Base-by-base conservation (phyloP, 2,329 filamentous ascomycete genomes). In the Aurifilum marmelostoma region DNA sequence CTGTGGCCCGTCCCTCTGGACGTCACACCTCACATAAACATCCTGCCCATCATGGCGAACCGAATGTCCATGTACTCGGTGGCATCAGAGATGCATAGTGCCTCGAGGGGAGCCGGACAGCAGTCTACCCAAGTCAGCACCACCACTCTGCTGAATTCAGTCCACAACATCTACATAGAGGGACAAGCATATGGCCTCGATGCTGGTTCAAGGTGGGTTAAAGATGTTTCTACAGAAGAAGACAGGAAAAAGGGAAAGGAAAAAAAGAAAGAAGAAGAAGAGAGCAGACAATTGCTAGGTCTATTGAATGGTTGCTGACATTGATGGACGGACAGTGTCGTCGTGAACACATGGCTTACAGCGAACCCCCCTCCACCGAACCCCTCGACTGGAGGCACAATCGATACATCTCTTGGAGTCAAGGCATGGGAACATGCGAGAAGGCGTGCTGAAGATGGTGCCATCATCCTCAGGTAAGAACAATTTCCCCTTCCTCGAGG, bases 361-460 rank as follows among this genome's bases (percentile, higher is more conserved):
- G 92, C 93, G 24, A 85, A 88, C 37, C 92, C 92, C 73, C 82
- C 87, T 32, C 88, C 90, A 52, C 85, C 88, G 2, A 88, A 93
- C 75, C 92, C 91, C 50, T 85, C 87, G 67, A 83, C 85, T 61
- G 92, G 92, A 65, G 92, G 92, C 66, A 94, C 92, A 9, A 88
- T 98, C 56, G 96, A 99, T 80, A 81, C 87, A 56, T 88, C 91
- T 29, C 81, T 99, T 64, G 92, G 92, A 21, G 85, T 88, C 65
- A 89, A 93, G 77, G 94, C 94, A 2, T 99, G 96, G 95, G 96
- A 99, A 81, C 96, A 99, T 83, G 95, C 96, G 68, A 88, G 95
- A 74, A 89, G 96, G 71, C 89, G 96, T 82, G 96, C 96, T 56
- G 96, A 99, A 79, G 96, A 99, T 82, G 94, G 93, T 21, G 97